These are phyloP conservation scores for Rhododendron williamsianum DNA, from an alignment of 148 eudicot genomes.

Conservation along the genomic window DNA sequence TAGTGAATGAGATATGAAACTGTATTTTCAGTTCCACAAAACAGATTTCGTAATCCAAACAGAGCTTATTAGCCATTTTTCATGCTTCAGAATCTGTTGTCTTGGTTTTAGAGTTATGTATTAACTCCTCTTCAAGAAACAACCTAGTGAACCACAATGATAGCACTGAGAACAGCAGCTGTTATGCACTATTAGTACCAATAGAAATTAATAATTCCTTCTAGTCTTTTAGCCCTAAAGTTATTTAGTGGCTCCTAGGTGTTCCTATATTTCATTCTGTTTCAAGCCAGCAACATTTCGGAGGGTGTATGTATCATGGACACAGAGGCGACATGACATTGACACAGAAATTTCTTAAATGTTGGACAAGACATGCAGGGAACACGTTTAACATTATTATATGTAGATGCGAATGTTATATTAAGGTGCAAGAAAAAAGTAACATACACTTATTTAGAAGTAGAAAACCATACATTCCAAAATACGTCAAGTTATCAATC, in stretches of 20 bases:
- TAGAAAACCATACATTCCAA: background rate
- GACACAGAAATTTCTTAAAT: background rate
- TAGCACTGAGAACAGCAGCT: background rate
- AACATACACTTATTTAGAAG: background rate
- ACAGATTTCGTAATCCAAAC: background rate
- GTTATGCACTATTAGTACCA: background rate
- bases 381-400: background rate
- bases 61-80: background rate
- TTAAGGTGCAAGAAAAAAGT: background rate
- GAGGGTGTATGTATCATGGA: background rate
- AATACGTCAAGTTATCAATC: background rate
- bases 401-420: no score
- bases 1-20: no score
- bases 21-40: no score
- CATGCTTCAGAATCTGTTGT: background rate
- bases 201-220: background rate
- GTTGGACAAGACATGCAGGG: background rate
- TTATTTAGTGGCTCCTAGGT: background rate
- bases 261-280: no score
- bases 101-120: background rate
- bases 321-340: background rate
- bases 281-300: background rate
- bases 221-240: background rate
- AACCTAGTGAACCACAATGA: background rate
- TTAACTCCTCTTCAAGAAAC: background rate